Conservation (phyloP, 768 basidiomycete species). For the Sistotremastrum suecicum region DNA sequence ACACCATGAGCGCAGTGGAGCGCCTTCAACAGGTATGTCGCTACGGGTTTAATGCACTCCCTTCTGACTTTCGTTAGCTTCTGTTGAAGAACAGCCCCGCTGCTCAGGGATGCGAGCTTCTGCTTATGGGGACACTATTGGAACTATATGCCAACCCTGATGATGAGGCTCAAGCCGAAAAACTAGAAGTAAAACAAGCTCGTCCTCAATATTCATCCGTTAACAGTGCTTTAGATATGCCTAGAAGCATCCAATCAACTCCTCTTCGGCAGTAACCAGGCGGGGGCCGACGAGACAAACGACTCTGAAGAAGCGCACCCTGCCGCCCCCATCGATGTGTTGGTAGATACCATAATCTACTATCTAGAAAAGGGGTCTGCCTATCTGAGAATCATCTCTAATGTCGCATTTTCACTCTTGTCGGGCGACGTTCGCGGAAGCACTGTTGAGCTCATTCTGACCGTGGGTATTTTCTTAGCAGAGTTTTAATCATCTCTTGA, state of each 20-base stretch:
- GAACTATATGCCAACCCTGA: background rate
- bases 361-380: slow-evolving; percentile 73
- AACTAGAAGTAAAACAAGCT: slow-evolving; percentile 4
- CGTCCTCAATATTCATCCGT: background rate
- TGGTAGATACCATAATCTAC: slow-evolving; percentile 84
- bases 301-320: slow-evolving; percentile 19
- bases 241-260: background rate
- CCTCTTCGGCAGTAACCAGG: slow-evolving; percentile 16
- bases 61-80: background rate
- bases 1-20: slow-evolving; percentile 22
- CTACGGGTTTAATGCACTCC: background rate
- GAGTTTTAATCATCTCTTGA: slow-evolving; percentile 1
- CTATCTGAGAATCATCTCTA: slow-evolving; percentile 68
- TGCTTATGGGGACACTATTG: background rate
- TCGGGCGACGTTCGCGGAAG: slow-evolving; percentile 50
- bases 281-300: slow-evolving; percentile 11
- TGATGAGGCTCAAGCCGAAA: slow-evolving; percentile 1
- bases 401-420: slow-evolving; percentile 64
- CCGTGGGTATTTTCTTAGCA: slow-evolving; percentile 34
- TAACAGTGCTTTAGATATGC: background rate
- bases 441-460: slow-evolving; percentile 68
- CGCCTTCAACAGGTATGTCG: slow-evolving; percentile 14
- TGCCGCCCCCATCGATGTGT: slow-evolving; percentile 60
- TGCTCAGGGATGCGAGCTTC: slow-evolving; percentile 20
- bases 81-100: slow-evolving; percentile 19